Evolutionary conservation across 1,284 basidiomycete genomes (phyloP), one percentile per base, ranked within the genome.

Genomic region (Tranzscheliella williamsii): DNA sequence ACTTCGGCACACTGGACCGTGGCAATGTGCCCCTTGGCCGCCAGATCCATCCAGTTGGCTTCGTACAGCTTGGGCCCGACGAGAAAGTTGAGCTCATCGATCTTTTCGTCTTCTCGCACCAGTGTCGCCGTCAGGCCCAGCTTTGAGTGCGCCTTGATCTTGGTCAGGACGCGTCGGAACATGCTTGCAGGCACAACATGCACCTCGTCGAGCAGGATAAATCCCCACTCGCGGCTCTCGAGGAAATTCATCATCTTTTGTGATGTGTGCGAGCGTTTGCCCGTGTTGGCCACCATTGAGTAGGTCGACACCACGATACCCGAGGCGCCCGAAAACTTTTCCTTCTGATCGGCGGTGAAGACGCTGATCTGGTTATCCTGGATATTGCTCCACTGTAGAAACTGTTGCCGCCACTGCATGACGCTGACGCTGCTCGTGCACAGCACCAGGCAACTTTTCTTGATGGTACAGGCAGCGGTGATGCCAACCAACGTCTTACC

Each of bases 31-130:
- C 95, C 95, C 79, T 98, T 97, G 51, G 91, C 91, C 24, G 95
- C 95, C 65, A 99, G 85, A 79, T 99, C 95, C 94, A 98, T 98
- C 95, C 95, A 99, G 78, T 99, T 99, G 6, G 95, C 95, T 80
- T 99, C 95, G 78, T 98, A 99, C 34, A 99, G 83, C 81, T 99
- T 99, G 4, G 95, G 95, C 1, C 95, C 95, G 75, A 99, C 97
- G 84, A 98, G 89, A 77, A 97, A 98, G 78, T 97, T 97, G 50
- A 99, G 82, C 80, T 99, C 95, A 24, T 90, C 88, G 70, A 99
- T 98, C 82, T 97, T 97, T 79, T 99, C 95, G 76, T 99, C 95
- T 79, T 99, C 95, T 57, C 95, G 89, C 24, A 99, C 95, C 27
- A 98, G 85, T 4, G 95, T 99, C 1, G 94, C 36, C 1, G 75